These are phyloP conservation scores for Hordeum pubiflorum DNA, from an alignment of 202 grass and related monocot species.

Conservation along the genomic window DNA sequence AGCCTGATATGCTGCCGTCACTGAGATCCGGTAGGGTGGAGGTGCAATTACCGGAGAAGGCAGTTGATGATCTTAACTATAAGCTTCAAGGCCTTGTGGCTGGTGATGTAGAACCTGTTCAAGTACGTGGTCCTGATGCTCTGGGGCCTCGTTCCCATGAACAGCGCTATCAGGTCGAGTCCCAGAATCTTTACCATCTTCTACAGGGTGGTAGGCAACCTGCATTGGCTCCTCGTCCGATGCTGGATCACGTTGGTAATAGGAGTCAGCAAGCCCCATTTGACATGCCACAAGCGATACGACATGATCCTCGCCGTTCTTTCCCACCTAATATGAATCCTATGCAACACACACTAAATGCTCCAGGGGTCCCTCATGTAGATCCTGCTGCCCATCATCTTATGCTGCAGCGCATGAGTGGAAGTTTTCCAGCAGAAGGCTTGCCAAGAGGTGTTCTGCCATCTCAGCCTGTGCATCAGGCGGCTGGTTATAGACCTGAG, in stretches of 20 bases:
- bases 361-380: conserved; percentile 38
- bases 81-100: conserved; percentile 50
- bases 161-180: conserved; percentile 32
- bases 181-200: conserved; percentile 53
- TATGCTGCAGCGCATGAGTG: conserved; percentile 57
- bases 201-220: conserved; percentile 48
- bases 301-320: conserved; percentile 47
- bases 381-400: conserved; percentile 56
- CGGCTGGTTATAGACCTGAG: conserved; percentile 67
- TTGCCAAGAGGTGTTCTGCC: conserved; percentile 57
- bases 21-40: conserved; percentile 45
- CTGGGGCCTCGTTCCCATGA: conserved; percentile 29
- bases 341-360: conserved; percentile 40
- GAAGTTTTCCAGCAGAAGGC: conserved; percentile 61
- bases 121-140: conserved; percentile 39
- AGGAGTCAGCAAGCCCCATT: conserved; percentile 46
- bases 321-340: conserved; percentile 54
- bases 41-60: conserved; percentile 30
- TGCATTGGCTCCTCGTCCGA: conserved; percentile 37
- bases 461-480: conserved; percentile 54
- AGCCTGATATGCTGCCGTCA: conserved; percentile 35
- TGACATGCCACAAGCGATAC: conserved; percentile 38
- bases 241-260: conserved; percentile 39
- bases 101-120: conserved; percentile 44
- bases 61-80: conserved; percentile 47